Conservation (phyloP, 495 filamentous ascomycete species). For the Penicillium coprophilum region DNA sequence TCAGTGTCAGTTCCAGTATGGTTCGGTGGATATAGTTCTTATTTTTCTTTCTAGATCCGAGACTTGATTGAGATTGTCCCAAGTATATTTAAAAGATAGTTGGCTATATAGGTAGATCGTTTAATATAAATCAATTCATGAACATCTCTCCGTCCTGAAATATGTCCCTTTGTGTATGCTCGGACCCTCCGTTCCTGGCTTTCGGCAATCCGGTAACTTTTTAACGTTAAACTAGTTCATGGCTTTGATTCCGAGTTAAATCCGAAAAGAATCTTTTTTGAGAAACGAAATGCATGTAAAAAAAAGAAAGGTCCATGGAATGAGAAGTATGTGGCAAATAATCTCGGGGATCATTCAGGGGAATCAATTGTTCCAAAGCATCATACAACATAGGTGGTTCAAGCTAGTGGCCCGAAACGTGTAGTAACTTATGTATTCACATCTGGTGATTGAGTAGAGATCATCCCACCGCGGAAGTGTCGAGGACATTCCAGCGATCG, state of each 20-base stretch:
- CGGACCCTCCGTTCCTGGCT: slow-evolving; percentile 11
- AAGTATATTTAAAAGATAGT: neutral
- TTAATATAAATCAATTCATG: neutral
- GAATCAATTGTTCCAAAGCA: neutral
- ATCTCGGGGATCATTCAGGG: slow-evolving; percentile 10
- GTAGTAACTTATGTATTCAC: neutral
- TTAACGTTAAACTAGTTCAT: neutral
- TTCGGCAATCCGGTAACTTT: slow-evolving; percentile 6
- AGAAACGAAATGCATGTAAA: neutral
- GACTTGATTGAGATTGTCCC: neutral
- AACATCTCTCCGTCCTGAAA: too few relatives aligned
- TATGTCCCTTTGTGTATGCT: too few relatives aligned
- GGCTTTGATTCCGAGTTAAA: neutral
- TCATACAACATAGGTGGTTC: too few relatives aligned
- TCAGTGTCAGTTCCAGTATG: slow-evolving; percentile 1
- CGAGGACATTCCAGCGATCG: too few relatives aligned
- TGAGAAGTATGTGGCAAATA: slow-evolving; percentile 9
- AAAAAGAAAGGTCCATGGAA: neutral
- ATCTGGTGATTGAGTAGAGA: neutral
- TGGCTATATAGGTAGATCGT: neutral
- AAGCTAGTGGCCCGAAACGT: neutral
- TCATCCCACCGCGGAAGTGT: slow-evolving; percentile 4
- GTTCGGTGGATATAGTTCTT: neutral
- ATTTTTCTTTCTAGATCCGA: neutral
- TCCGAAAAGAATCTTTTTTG: neutral